phyloP scores from a whole-genome alignment of 2,329 filamentous ascomycete genomes.

The Fusarium verrucosum region DNA sequence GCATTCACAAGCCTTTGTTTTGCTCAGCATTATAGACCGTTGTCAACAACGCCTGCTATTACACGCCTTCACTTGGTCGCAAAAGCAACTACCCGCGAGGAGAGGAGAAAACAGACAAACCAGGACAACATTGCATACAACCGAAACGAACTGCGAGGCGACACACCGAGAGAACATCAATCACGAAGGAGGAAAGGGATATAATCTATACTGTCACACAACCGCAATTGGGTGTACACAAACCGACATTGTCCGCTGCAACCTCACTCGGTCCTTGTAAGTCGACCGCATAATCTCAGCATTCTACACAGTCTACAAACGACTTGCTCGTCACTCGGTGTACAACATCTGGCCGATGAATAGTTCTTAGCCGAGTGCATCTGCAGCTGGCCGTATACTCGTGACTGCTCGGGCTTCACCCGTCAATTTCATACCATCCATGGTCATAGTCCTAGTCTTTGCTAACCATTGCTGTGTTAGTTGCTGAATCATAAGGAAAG shows the following conservation, averaged over 20 bases:
- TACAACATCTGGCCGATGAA: conserved; percentile 30
- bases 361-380: conserved; percentile 35
- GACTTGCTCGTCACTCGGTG: conserved; percentile 27
- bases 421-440: neutral
- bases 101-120: conserved; percentile 3
- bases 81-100: conserved; percentile 19
- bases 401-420: conserved; percentile 32
- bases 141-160: conserved; percentile 32
- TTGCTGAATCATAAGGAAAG: conserved; percentile 2
- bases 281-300: conserved; percentile 28
- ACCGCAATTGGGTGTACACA: conserved; percentile 31
- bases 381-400: conserved; percentile 44
- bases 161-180: conserved; percentile 7
- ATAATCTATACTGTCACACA: conserved; percentile 21
- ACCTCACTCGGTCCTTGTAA: conserved; percentile 40
- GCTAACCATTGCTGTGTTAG: conserved; percentile 21
- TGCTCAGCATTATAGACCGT: conserved; percentile 10
- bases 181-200: conserved; percentile 4
- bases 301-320: conserved; percentile 2
- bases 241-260: conserved; percentile 14
- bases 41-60: conserved; percentile 3
- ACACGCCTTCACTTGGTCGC: conserved; percentile 5
- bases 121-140: conserved; percentile 10
- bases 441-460: neutral
- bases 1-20: conserved; percentile 10